Conservation (phyloP, 768 basidiomycete species). For the Lactarius hatsudake region DNA sequence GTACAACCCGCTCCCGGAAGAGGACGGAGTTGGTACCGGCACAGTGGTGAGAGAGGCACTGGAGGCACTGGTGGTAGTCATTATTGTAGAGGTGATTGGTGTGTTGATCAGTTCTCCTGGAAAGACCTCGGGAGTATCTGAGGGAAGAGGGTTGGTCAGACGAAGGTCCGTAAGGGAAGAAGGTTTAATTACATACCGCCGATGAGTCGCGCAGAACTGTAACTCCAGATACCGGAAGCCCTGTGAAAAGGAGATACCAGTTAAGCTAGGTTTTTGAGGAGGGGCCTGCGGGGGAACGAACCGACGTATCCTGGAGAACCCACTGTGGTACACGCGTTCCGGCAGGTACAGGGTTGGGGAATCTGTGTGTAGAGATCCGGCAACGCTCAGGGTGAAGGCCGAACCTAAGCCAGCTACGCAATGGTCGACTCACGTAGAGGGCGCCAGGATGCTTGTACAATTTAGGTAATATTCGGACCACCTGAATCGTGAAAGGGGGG, state of each 20-base stretch:
- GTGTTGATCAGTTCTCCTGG: not conserved
- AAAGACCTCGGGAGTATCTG: conserved; percentile 1
- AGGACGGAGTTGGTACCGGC: not conserved
- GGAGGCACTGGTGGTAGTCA: no score
- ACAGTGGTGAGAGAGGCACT: no score
- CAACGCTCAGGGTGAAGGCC: not conserved
- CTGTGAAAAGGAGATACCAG: not conserved
- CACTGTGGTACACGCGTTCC: conserved; percentile 17
- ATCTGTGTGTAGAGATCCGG: not conserved
- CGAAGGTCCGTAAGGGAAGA: no score
- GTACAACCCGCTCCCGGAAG: no score
- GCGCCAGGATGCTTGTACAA: not conserved
- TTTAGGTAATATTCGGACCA: not conserved
- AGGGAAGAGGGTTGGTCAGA: not conserved
- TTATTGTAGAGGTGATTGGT: not conserved
- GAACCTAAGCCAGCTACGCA: not conserved
- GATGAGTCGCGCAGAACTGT: not conserved
- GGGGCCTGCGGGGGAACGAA: not conserved
- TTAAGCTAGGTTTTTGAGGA: not conserved
- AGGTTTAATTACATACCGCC: conserved; percentile 4
- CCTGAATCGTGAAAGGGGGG: not conserved
- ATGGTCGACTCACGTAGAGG: not conserved
- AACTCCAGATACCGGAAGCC: not conserved
- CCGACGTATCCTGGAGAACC: conserved; percentile 11
- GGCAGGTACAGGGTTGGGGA: conserved; percentile 9